Evolutionary conservation across 2,329 filamentous ascomycete genomes (phyloP).

Genomic region (Curvularia eragrostidis): DNA sequence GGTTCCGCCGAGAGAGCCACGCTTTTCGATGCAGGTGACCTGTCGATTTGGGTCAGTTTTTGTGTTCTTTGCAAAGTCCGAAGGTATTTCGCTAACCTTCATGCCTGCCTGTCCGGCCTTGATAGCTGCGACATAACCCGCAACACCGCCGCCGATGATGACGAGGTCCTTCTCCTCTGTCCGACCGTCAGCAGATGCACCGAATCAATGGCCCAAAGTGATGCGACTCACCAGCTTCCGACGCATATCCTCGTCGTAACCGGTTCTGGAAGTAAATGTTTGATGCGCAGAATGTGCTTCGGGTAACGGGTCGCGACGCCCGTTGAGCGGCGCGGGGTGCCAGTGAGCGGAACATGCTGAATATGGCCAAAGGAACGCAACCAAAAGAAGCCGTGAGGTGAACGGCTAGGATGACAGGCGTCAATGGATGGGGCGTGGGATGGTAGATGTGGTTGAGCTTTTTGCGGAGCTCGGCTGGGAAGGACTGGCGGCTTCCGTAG

Average conservation of each 20-base stretch:
- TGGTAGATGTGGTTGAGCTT: constrained; percentile 47
- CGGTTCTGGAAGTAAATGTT: constrained; percentile 58
- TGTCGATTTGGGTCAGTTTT: constrained; percentile 49
- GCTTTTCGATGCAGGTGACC: constrained; percentile 98
- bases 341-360: constrained; percentile 60
- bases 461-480: constrained; percentile 39
- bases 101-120: constrained; percentile 97
- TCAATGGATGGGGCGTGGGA: constrained; percentile 49
- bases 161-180: constrained; percentile 94
- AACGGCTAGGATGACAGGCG: constrained; percentile 40
- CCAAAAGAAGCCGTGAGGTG: constrained; percentile 40
- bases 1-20: constrained; percentile 90
- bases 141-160: constrained; percentile 97
- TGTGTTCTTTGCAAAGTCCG: constrained; percentile 3
- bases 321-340: constrained; percentile 59
- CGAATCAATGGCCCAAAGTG: constrained; percentile 24
- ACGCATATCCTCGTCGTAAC: constrained; percentile 64
- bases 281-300: constrained; percentile 50
- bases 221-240: constrained; percentile 56
- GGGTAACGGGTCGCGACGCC: constrained; percentile 46
- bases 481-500: constrained; percentile 27
- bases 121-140: constrained; percentile 98
- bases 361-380: constrained; percentile 29
- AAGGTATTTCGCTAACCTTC: constrained; percentile 67
- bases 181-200: constrained; percentile 43